Conservation (phyloP, 352 stramenopile species). For the Blastocystis sp. region DNA sequence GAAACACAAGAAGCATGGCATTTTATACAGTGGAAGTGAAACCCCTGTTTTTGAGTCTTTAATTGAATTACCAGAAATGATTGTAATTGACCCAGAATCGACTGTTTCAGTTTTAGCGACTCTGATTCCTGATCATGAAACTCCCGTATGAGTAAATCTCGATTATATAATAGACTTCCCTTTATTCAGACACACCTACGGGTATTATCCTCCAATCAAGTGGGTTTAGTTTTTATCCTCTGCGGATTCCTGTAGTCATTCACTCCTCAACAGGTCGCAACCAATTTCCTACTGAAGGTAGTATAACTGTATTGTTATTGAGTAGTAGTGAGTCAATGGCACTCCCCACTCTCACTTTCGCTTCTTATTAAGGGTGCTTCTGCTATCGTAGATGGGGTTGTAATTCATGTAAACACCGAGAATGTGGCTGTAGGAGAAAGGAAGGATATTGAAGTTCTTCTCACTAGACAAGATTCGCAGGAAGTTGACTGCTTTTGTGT, state of each 20-base stretch:
- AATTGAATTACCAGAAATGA: constrained; percentile 2
- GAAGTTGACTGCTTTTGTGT: background rate
- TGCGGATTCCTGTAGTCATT: background rate
- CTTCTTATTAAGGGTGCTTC: constrained; percentile 8
- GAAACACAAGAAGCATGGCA: background rate
- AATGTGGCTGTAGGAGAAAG: background rate
- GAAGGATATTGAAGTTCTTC: background rate
- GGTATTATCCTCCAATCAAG: background rate
- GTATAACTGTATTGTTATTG: background rate
- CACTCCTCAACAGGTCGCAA: constrained; percentile 2
- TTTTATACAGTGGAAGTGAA: background rate
- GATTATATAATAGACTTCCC: background rate
- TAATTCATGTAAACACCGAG: background rate
- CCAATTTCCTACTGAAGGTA: background rate
- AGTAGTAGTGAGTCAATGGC: background rate
- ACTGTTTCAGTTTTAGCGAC: background rate
- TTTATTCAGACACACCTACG: background rate
- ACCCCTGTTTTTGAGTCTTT: background rate
- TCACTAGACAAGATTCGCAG: background rate
- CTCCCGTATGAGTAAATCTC: background rate
- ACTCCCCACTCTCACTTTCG: background rate
- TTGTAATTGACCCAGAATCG: constrained; percentile 14
- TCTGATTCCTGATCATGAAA: background rate
- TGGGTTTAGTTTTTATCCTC: background rate
- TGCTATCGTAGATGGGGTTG: constrained; percentile 5